Evolutionary conservation across 2,329 filamentous ascomycete species (phyloP).

Genomic region (Stachybotrys echinatus): DNA sequence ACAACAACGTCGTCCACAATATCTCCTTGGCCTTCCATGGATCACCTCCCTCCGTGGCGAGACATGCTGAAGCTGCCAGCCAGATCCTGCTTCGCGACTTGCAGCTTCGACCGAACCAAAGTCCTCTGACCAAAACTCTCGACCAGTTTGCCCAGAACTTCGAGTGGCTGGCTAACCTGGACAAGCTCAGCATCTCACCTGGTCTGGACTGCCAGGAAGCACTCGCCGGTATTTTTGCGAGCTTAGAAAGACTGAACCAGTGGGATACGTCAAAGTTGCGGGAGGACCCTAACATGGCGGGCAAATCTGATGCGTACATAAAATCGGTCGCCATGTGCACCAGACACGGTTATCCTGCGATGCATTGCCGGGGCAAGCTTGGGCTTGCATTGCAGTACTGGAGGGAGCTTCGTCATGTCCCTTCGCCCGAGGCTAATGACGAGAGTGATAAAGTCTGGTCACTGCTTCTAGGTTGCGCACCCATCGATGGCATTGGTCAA

Average conservation of each 20-base stretch:
- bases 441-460: conserved; percentile 54
- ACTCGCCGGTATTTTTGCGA: conserved; percentile 66
- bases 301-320: conserved; percentile 42
- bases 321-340: conserved; percentile 60
- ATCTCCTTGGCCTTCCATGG: conserved; percentile 61
- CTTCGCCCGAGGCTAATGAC: conserved; percentile 26
- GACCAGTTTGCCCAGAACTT: conserved; percentile 68
- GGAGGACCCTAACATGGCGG: conserved; percentile 38
- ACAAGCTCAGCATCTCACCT: conserved; percentile 64
- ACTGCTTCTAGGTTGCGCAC: conserved; percentile 60
- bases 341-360: conserved; percentile 63
- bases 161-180: conserved; percentile 61
- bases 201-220: conserved; percentile 74
- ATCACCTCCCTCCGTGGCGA: conserved; percentile 51
- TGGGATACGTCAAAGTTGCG: conserved; percentile 61
- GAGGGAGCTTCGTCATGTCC: conserved; percentile 55
- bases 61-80: conserved; percentile 56
- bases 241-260: conserved; percentile 62
- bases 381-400: conserved; percentile 75
- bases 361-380: conserved; percentile 63
- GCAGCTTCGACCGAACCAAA: conserved; percentile 51
- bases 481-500: conserved; percentile 39
- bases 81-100: conserved; percentile 63
- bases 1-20: conserved; percentile 55
- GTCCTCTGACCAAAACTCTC: conserved; percentile 64